Conservation (phyloP, 176 grass and related monocot genomes). For the Eragrostis curvula region DNA sequence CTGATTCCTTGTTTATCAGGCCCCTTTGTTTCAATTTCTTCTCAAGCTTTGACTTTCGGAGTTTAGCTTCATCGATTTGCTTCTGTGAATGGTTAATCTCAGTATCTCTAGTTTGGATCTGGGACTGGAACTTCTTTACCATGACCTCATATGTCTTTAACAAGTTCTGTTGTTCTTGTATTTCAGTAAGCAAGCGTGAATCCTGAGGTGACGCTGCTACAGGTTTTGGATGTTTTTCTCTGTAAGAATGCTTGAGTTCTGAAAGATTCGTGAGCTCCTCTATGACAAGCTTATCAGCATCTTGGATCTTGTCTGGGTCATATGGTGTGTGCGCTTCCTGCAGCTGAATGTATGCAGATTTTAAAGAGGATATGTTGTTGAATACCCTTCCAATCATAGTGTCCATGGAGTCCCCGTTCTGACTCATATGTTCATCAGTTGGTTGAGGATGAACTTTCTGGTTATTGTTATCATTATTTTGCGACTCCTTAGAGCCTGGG, state of each 20-base stretch:
- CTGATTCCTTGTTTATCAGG: slow-evolving; percentile 78
- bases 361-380: slow-evolving; percentile 93
- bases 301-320: slow-evolving; percentile 88
- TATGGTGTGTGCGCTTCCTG: slow-evolving; percentile 98
- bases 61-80: slow-evolving; percentile 85
- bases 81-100: slow-evolving; percentile 74
- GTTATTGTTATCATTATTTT: slow-evolving; percentile 84
- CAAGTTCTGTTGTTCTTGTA: slow-evolving; percentile 94
- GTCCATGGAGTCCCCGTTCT: slow-evolving; percentile 74
- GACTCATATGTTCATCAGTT: slow-evolving; percentile 78
- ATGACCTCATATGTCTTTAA: slow-evolving; percentile 95
- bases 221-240: slow-evolving; percentile 91
- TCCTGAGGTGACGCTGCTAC: slow-evolving; percentile 81
- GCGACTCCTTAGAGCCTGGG: slow-evolving; percentile 58
- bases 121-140: slow-evolving; percentile 99
- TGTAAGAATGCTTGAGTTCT: slow-evolving; percentile 95
- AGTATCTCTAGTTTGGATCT: slow-evolving; percentile 87
- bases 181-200: slow-evolving; percentile 80
- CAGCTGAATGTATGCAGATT: slow-evolving; percentile 88
- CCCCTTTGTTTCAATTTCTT: slow-evolving; percentile 97
- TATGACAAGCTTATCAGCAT: slow-evolving; percentile 89
- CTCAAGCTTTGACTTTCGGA: slow-evolving; percentile 83
- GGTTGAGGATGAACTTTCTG: slow-evolving; percentile 98
- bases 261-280: slow-evolving; percentile 90
- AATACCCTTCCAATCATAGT: slow-evolving; percentile 77